Evolutionary conservation across 139 green algal species (phyloP).

Genomic region (Nannochloris sp.): DNA sequence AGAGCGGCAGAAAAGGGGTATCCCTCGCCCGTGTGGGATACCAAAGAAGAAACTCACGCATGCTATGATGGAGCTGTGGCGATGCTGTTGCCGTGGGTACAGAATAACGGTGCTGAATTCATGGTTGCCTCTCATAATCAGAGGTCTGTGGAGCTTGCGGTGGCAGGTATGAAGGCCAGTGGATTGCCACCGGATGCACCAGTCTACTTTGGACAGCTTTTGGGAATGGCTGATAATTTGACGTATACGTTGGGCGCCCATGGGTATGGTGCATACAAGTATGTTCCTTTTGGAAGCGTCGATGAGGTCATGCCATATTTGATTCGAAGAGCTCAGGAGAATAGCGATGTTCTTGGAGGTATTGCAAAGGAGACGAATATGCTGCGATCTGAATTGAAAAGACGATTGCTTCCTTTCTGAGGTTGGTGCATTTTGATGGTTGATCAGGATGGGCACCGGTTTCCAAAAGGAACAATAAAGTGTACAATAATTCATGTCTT

Average conservation of each 20-base stretch:
- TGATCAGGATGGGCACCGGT: not conserved
- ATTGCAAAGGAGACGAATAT: slow-evolving; percentile 15
- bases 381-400: slow-evolving; percentile 16
- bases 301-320: slow-evolving; percentile 70
- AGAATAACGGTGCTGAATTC: slow-evolving; percentile 38
- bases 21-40: slow-evolving; percentile 59
- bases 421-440: not conserved
- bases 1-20: slow-evolving; percentile 44
- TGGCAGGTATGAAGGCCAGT: slow-evolving; percentile 47
- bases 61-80: slow-evolving; percentile 50
- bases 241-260: slow-evolving; percentile 51
- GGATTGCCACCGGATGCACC: slow-evolving; percentile 34
- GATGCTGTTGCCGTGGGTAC: slow-evolving; percentile 27
- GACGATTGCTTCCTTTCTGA: not conserved
- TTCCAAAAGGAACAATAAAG: not conserved
- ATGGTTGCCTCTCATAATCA: slow-evolving; percentile 72
- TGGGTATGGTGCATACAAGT: slow-evolving; percentile 67
- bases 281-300: slow-evolving; percentile 64
- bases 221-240: slow-evolving; percentile 87
- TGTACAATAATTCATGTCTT: too few relatives aligned
- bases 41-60: slow-evolving; percentile 55
- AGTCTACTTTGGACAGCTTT: slow-evolving; percentile 84
- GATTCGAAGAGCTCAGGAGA: slow-evolving; percentile 64
- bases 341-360: slow-evolving; percentile 44
- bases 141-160: slow-evolving; percentile 49